phyloP scores from a whole-genome alignment of 176 grass and related monocot species.

The Secale cereale region DNA sequence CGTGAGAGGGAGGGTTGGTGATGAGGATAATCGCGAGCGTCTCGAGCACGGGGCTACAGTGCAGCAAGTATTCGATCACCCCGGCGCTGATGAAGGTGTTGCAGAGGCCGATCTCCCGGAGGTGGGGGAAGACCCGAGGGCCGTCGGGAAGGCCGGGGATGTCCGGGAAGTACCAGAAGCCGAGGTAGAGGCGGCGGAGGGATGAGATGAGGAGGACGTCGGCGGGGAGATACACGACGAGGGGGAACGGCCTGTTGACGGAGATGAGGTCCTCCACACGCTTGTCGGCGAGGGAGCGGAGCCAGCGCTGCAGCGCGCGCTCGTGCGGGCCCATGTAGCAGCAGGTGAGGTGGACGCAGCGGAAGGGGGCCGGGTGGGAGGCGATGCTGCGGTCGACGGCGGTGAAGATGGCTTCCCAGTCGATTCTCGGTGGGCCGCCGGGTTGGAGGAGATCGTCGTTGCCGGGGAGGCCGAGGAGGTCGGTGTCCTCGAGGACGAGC shows the following conservation, averaged over 20 bases:
- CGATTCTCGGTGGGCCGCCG: not conserved
- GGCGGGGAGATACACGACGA: not conserved
- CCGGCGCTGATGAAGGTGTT: not conserved
- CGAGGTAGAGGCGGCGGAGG: not conserved
- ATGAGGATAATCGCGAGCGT: not conserved
- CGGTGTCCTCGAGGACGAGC: slow-evolving; percentile 12
- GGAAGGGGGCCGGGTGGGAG: slow-evolving; percentile 29
- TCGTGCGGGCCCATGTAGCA: not conserved
- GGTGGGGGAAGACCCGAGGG: not conserved
- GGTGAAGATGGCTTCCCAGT: not conserved
- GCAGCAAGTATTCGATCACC: not conserved
- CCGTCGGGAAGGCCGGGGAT: not conserved
- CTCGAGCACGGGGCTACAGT: slow-evolving; percentile 1
- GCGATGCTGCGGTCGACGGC: not conserved
- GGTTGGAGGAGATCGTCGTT: not conserved
- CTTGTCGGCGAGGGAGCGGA: slow-evolving; percentile 1
- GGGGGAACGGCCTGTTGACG: not conserved
- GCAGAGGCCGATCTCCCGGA: not conserved
- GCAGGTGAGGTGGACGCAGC: not conserved
- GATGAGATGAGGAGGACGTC: not conserved
- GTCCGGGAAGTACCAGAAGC: slow-evolving; percentile 1
- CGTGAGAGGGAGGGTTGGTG: not conserved
- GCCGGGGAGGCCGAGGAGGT: not conserved
- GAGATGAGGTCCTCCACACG: not conserved
- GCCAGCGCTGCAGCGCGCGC: not conserved